These are phyloP conservation scores for Dendrothele bispora DNA, from an alignment of 768 basidiomycete species.

Conservation along the genomic window DNA sequence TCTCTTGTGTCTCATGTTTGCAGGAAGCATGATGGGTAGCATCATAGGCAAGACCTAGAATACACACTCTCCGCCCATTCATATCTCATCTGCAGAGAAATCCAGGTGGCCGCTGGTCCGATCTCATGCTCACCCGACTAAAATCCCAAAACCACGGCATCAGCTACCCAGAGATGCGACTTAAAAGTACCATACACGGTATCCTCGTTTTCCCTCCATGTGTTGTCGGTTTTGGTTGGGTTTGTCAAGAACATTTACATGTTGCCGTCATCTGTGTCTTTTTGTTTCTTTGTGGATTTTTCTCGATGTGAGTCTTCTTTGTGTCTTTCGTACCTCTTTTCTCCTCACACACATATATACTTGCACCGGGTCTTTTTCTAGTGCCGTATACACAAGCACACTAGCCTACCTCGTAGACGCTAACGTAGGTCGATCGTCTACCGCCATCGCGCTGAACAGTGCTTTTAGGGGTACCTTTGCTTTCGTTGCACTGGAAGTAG, in stretches of 20 bases:
- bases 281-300: slow-evolving; percentile 73
- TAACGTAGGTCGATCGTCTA: slow-evolving; percentile 77
- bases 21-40: too few relatives aligned
- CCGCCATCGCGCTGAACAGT: slow-evolving; percentile 76
- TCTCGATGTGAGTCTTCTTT: slow-evolving; percentile 57
- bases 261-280: slow-evolving; percentile 69
- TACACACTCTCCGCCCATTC: too few relatives aligned
- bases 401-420: slow-evolving; percentile 87
- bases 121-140: slow-evolving; percentile 42
- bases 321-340: too few relatives aligned
- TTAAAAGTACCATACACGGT: slow-evolving; percentile 59
- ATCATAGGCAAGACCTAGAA: too few relatives aligned
- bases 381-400: slow-evolving; percentile 36
- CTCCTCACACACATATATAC: too few relatives aligned
- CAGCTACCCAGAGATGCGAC: slow-evolving; percentile 74
- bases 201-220: slow-evolving; percentile 61
- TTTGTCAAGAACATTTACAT: slow-evolving; percentile 59
- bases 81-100: too few relatives aligned
- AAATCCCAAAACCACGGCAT: slow-evolving; percentile 45
- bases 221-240: slow-evolving; percentile 76
- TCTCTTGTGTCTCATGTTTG: too few relatives aligned
- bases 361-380: too few relatives aligned
- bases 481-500: slow-evolving; percentile 69
- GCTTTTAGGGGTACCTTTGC: slow-evolving; percentile 70
- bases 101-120: slow-evolving; percentile 65